Base-by-base conservation (phyloP, 2,329 filamentous ascomycete genomes). In the Beauveria sp. region DNA sequence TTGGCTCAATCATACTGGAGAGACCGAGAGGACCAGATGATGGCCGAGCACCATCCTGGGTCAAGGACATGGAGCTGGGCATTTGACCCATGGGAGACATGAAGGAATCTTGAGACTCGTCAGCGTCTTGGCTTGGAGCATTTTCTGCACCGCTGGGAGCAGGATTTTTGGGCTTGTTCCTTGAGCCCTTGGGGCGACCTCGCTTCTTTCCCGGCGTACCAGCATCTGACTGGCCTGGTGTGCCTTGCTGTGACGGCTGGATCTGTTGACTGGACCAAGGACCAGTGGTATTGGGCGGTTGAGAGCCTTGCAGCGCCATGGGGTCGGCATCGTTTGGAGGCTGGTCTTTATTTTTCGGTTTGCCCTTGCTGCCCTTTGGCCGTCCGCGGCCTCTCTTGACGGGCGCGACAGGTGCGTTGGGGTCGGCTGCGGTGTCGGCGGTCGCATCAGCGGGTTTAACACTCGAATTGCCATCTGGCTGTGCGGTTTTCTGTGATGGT, bases 351-450 rank as follows among this genome's bases (percentile, higher is more conserved):
- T 79, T 82, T n/a, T 78, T 71, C 6, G 79, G 79, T 65, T 82
- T 84, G 61, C 81, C 80, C 55, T 81, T 82, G 71, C 81, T 85
- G 3, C 82, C 83, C 65, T 84, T 85, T 8, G 83, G 82, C 20
- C 83, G 75, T 18, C 83, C 82, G 64, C 82, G 76, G 7, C 74
- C 73, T 56, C 81, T 75, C 66, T 79, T 83, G 42, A 69, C 55
- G 24, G 69, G 62, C 1, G 40, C 54, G 8, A 63, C 62, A 7
- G 64, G 46, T 20, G 66, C 53, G 20, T 65, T 54, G 1, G 63
- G 46, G 42, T 64, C 58, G 9, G 62, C 46, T 30, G 55, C 54
- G 14, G 24, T 20, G 4, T 57, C 38, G 30, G 14, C 26, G n/a
- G 47, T 10, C 16, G 58, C 60, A 45, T 26, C 62, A 51, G 16